These are phyloP conservation scores for Phaeosphaeria sp. DNA, from an alignment of 2,329 filamentous ascomycete genomes.

Conservation along the genomic window DNA sequence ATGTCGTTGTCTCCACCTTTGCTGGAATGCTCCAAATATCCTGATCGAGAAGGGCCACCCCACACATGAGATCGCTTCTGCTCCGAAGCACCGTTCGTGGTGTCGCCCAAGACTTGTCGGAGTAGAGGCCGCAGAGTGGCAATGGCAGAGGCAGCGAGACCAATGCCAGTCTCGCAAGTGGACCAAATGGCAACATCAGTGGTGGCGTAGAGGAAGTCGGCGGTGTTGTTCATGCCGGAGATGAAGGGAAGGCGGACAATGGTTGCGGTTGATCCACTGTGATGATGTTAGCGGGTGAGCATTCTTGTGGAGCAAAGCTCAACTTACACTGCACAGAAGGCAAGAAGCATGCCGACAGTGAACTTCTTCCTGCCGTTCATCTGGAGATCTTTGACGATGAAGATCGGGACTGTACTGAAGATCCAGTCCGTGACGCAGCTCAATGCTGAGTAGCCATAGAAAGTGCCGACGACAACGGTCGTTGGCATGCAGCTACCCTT, in stretches of 20 bases:
- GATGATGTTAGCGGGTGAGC: slow-evolving; percentile 5
- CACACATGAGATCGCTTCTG: slow-evolving; percentile 20
- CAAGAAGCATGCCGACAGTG: slow-evolving; percentile 16
- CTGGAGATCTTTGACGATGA: slow-evolving; percentile 18
- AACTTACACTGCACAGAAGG: slow-evolving; percentile 22
- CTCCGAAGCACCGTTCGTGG: slow-evolving; percentile 11
- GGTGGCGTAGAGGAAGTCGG: slow-evolving; percentile 21
- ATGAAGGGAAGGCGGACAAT: slow-evolving; percentile 21
- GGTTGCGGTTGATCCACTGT: slow-evolving; percentile 19
- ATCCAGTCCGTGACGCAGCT: slow-evolving; percentile 17
- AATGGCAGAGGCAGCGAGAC: slow-evolving; percentile 19
- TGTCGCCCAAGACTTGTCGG: slow-evolving; percentile 17
- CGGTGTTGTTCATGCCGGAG: slow-evolving; percentile 14
- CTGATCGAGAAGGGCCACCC: slow-evolving; percentile 18
- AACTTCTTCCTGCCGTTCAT: slow-evolving; percentile 19
- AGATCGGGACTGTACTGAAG: slow-evolving; percentile 22
- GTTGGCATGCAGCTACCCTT: slow-evolving; percentile 16
- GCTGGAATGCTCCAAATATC: slow-evolving; percentile 17
- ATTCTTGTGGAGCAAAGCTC: background rate
- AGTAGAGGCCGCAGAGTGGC: slow-evolving; percentile 21
- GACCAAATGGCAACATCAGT: slow-evolving; percentile 25
- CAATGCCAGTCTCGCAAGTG: slow-evolving; percentile 23
- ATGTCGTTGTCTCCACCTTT: slow-evolving; percentile 15
- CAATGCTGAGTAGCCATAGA: slow-evolving; percentile 19
- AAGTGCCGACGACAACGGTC: slow-evolving; percentile 11